Evolutionary conservation across 2,329 filamentous ascomycete genomes (phyloP).

Genomic region (Ceratocystis smalleyi): DNA sequence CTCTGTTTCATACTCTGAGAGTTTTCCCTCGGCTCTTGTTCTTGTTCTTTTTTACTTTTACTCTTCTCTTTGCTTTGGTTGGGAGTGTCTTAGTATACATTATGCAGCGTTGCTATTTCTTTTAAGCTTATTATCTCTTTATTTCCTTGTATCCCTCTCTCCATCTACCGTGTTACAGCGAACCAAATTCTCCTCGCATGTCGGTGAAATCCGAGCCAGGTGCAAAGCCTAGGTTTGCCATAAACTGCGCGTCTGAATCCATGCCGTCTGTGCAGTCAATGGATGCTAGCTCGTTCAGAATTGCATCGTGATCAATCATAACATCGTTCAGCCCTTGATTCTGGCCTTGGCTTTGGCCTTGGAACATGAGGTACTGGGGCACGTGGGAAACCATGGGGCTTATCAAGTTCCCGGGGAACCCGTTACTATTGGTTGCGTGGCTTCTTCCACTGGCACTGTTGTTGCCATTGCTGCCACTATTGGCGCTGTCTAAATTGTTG

Average conservation of each 20-base stretch:
- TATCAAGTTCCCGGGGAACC: not conserved
- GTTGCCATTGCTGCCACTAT: not conserved
- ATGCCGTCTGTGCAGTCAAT: slow-evolving; percentile 34
- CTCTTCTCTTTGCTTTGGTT: not conserved
- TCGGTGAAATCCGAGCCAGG: slow-evolving; percentile 45
- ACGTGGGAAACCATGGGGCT: slow-evolving; percentile 10
- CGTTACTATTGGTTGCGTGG: not conserved
- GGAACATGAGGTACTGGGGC: slow-evolving; percentile 11
- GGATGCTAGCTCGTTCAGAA: slow-evolving; percentile 38
- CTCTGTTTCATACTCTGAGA: not conserved
- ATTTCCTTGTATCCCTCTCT: not conserved
- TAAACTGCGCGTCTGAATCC: slow-evolving; percentile 45
- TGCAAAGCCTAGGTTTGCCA: slow-evolving; percentile 50
- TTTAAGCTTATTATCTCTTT: not conserved
- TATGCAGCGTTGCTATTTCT: slow-evolving; percentile 4
- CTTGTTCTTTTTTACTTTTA: not conserved
- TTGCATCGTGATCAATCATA: slow-evolving; percentile 33
- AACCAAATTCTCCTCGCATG: slow-evolving; percentile 30
- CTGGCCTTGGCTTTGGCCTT: not conserved
- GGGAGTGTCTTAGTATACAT: not conserved
- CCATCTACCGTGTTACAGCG: slow-evolving; percentile 15
- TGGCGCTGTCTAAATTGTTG: not conserved
- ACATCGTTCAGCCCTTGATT: not conserved
- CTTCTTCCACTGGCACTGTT: not conserved
- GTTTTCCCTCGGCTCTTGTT: not conserved